Evolutionary conservation across 805 yeast species (phyloP).

Genomic region (Candida takata): DNA sequence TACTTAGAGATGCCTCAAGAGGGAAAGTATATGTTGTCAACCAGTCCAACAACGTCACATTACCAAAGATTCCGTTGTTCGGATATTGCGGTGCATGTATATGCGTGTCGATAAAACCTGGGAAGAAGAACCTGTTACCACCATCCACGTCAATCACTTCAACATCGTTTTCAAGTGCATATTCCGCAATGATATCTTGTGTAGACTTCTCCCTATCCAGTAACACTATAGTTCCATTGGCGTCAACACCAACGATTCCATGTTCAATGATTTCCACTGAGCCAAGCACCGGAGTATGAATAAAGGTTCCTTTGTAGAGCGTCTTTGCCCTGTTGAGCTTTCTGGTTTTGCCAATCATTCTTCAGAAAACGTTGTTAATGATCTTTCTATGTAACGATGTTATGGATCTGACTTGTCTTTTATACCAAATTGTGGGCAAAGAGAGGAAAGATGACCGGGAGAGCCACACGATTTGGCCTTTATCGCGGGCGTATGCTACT

Average conservation of each 20-base stretch:
- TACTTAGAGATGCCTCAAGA: constrained; percentile 61
- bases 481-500: too few relatives aligned
- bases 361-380: too few relatives aligned
- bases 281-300: constrained; percentile 62
- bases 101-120: constrained; percentile 80
- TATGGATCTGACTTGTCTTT: too few relatives aligned
- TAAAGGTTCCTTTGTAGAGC: constrained; percentile 61
- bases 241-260: constrained; percentile 57
- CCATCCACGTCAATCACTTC: constrained; percentile 28
- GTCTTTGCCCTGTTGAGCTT: constrained; percentile 11
- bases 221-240: constrained; percentile 28
- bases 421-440: too few relatives aligned
- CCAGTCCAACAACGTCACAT: constrained; percentile 85
- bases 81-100: constrained; percentile 84
- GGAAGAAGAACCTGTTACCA: constrained; percentile 56
- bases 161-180: constrained; percentile 22
- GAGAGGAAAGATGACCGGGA: too few relatives aligned
- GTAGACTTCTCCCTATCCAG: constrained; percentile 15
- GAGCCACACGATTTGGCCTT: too few relatives aligned
- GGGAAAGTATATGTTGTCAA: constrained; percentile 83
- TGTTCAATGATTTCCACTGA: constrained; percentile 46
- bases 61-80: constrained; percentile 77
- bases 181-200: constrained; percentile 6
- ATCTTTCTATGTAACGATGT: too few relatives aligned
- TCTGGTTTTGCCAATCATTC: constrained; percentile 2